Base-by-base conservation (phyloP, 176 grass and related monocot genomes). In the Tillandsia fasciculata region DNA sequence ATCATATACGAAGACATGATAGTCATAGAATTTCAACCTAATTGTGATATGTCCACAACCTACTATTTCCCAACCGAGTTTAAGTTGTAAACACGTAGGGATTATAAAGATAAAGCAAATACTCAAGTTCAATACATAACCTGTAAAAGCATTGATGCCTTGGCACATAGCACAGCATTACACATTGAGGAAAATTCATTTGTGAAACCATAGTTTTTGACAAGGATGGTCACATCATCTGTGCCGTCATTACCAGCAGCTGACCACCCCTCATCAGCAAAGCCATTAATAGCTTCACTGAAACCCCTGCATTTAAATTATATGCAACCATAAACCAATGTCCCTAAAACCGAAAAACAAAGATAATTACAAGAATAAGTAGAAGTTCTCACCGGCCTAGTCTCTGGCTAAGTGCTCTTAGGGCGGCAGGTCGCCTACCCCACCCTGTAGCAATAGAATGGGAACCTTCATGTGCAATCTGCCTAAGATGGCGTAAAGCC, bases 131-230 rank as follows among this genome's bases (percentile, higher is more conserved):
- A 49, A 1, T 14, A 22, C 53, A 50, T 13, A 58, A 99, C 94
- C 94, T 99, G 94, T 64, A 99, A 78, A 33, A 99, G 67, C 84
- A 99, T 99, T 0, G 94, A 99, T 27, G 90, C 90, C 77, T 86
- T 99, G 1, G 87, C 94, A 87, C 94, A 90, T 47, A 99, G 82
- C 27, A 99, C 83, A 84, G 83, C 73, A 49, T 68, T 83, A 71
- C 77, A 72, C 66, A 87, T 72, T 8, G 91, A 70, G 15, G 85
- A 70, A 9, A 87, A 72, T 14, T 73, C 85, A 80, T 83, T 77
- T 14, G 20, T 83, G 66, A 93, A 79, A 67, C 80, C 22, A 58
- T 75, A 76, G 80, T 76, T 82, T 11, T 90, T 99, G 3, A 93
- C 84, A 65, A 79, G 83, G 67, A 99, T 61, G 11, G 79, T 93